These are phyloP conservation scores for Fusarium sp. DNA, from an alignment of 2,329 filamentous ascomycete species.

Conservation along the genomic window DNA sequence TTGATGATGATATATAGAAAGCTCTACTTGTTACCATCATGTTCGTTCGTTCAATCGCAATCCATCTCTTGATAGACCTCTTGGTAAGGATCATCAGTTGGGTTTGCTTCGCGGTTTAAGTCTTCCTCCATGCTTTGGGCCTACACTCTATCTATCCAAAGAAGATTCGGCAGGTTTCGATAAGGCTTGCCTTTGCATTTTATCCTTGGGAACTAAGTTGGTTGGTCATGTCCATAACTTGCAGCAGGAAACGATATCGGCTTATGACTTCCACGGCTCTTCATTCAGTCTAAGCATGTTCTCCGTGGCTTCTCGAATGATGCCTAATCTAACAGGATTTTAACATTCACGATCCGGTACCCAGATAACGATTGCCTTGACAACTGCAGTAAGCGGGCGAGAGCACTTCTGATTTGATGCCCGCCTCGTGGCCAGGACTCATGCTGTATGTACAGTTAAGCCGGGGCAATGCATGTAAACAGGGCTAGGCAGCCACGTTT, in stretches of 20 bases:
- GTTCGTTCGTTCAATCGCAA: neutral
- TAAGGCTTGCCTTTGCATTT: neutral
- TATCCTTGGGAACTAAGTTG: neutral
- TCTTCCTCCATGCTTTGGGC: neutral
- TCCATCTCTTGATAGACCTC: neutral
- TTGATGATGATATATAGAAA: neutral
- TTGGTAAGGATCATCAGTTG: neutral
- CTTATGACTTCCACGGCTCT: neutral
- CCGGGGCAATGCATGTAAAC: slow-evolving; percentile 13
- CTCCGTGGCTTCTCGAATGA: slow-evolving; percentile 22
- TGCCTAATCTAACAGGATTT: slow-evolving; percentile 18
- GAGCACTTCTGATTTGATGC: slow-evolving; percentile 1
- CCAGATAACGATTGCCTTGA: slow-evolving; percentile 3
- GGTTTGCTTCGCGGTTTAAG: slow-evolving; percentile 1
- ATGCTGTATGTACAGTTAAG: neutral
- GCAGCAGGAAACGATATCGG: neutral
- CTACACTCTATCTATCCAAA: neutral
- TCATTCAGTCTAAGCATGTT: neutral
- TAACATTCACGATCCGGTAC: slow-evolving; percentile 2
- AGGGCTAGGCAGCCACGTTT: slow-evolving; percentile 35
- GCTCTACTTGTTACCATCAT: neutral
- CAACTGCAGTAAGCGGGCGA: neutral
- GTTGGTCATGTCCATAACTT: neutral
- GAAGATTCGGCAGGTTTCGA: slow-evolving; percentile 5
- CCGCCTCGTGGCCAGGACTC: neutral